These are phyloP conservation scores for Boletus rufocinnamomeus DNA, from an alignment of 768 basidiomycete genomes.

Conservation along the genomic window DNA sequence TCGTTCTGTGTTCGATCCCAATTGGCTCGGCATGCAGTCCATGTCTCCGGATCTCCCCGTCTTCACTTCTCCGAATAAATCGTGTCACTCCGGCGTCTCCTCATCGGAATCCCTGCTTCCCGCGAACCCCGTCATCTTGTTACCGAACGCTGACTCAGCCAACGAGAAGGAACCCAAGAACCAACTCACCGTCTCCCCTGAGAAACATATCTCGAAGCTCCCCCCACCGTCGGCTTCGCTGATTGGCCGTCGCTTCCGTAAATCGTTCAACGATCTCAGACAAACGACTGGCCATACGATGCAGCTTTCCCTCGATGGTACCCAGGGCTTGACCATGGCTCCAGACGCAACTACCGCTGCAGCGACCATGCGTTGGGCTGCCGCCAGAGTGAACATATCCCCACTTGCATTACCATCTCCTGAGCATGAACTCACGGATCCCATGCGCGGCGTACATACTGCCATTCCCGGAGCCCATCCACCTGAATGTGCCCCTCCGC, in stretches of 20 bases:
- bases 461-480: slow-evolving; percentile 64
- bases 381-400: slow-evolving; percentile 76
- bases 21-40: slow-evolving; percentile 19
- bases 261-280: slow-evolving; percentile 48
- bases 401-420: slow-evolving; percentile 88
- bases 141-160: slow-evolving; percentile 13
- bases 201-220: slow-evolving; percentile 31
- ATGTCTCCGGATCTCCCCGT: slow-evolving; percentile 9
- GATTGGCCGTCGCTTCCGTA: slow-evolving; percentile 45
- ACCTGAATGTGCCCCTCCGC: slow-evolving; percentile 36
- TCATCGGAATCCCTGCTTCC: slow-evolving; percentile 15
- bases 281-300: slow-evolving; percentile 29
- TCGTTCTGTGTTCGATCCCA: slow-evolving; percentile 28
- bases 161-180: slow-evolving; percentile 24
- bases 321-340: slow-evolving; percentile 36
- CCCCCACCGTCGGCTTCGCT: slow-evolving; percentile 28
- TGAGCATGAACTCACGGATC: slow-evolving; percentile 89
- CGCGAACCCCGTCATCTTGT: slow-evolving; percentile 9
- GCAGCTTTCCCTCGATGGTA: slow-evolving; percentile 32
- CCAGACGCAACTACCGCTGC: slow-evolving; percentile 66
- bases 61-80: slow-evolving; percentile 9
- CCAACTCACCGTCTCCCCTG: slow-evolving; percentile 24
- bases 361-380: slow-evolving; percentile 86
- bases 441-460: slow-evolving; percentile 74
- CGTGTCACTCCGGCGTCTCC: slow-evolving; percentile 6